Conservation (phyloP, 2,329 filamentous ascomycete genomes). For the Ophiognomonia clavigignenti-juglandacearum region DNA sequence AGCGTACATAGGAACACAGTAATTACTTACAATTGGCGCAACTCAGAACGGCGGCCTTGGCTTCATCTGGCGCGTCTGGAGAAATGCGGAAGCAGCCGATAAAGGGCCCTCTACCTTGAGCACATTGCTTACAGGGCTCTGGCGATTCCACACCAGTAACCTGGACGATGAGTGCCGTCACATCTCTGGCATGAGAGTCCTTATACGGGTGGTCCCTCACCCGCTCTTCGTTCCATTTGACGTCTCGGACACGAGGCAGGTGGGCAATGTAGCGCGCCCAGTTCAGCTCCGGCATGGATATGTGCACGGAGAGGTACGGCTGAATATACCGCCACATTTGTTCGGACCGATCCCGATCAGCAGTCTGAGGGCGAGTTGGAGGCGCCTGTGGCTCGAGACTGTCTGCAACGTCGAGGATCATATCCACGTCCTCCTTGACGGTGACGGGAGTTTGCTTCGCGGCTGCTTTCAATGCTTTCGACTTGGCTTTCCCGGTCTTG, state of each 20-base stretch:
- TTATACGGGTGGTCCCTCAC: conserved; percentile 15
- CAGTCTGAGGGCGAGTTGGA: background rate
- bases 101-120: conserved; percentile 23
- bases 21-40: conserved; percentile 13
- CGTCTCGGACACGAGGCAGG: conserved; percentile 22
- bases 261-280: conserved; percentile 21
- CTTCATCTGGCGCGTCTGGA: conserved; percentile 4
- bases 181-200: conserved; percentile 22
- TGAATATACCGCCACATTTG: conserved; percentile 24
- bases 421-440: background rate
- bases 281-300: conserved; percentile 13
- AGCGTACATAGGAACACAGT: background rate
- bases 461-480: background rate
- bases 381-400: background rate
- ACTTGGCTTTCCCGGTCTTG: background rate
- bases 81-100: conserved; percentile 23
- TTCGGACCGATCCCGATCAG: conserved; percentile 1
- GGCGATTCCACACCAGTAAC: conserved; percentile 25
- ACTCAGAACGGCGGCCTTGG: conserved; percentile 1
- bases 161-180: conserved; percentile 26
- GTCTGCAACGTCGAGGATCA: background rate
- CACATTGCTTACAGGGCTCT: conserved; percentile 22
- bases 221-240: conserved; percentile 25
- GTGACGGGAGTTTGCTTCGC: background rate
- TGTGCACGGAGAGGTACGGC: conserved; percentile 19